Evolutionary conservation across 352 stramenopile genomes (phyloP).

Genomic region (Globisporangium irregulare): DNA sequence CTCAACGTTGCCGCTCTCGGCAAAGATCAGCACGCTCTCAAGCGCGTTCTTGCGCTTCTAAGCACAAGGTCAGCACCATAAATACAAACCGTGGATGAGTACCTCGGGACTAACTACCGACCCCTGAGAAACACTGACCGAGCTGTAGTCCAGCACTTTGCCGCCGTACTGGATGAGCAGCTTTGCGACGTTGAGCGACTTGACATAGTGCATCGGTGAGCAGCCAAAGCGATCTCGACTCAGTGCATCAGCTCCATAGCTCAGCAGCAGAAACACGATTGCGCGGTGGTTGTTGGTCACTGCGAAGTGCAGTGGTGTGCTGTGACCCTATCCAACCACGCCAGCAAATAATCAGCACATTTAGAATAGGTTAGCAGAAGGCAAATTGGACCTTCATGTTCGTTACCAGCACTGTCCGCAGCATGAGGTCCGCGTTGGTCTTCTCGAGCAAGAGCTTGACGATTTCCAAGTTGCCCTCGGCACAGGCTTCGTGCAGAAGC

Average conservation of each 20-base stretch:
- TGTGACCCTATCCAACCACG: conserved; percentile 39
- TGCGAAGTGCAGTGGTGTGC: conserved; percentile 56
- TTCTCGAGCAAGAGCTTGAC: conserved; percentile 54
- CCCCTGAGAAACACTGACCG: conserved; percentile 19
- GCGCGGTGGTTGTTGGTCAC: conserved; percentile 54
- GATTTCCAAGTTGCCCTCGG: conserved; percentile 42
- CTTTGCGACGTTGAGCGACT: conserved; percentile 60
- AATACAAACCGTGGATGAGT: not conserved
- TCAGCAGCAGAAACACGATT: conserved; percentile 67
- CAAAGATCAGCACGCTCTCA: conserved; percentile 31
- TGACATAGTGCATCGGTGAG: conserved; percentile 68
- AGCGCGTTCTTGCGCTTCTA: conserved; percentile 60
- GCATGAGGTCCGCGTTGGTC: conserved; percentile 44
- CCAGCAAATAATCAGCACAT: not conserved
- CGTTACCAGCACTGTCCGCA: conserved; percentile 64
- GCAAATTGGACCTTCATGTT: not conserved
- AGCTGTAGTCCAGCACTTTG: conserved; percentile 57
- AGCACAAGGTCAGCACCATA: not conserved
- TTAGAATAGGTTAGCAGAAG: not conserved
- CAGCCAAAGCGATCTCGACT: conserved; percentile 60
- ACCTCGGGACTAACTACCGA: no score
- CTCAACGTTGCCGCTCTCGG: conserved; percentile 15
- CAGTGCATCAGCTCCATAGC: conserved; percentile 52
- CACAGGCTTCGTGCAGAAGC: conserved; percentile 63
- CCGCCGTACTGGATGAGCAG: conserved; percentile 59